Percentiles rank a stretch among this genome's conserved stretches.
Conservation (phyloP, 164 flowering plant genomes). For the Amborella trichopoda region DNA sequence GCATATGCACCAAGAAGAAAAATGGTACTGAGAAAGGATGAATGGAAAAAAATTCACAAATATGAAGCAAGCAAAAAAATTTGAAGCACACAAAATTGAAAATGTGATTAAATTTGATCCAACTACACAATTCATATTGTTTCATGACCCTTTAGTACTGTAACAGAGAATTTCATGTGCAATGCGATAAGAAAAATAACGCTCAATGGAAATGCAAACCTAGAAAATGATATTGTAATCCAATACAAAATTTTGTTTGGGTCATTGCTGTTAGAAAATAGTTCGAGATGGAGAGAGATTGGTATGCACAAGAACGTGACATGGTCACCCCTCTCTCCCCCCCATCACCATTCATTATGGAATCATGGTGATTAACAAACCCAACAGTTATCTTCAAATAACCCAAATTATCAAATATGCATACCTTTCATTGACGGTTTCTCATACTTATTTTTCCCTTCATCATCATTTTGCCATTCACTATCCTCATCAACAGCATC, state of each 20-base stretch:
- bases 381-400: neutral
- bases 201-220: too few species aligned
- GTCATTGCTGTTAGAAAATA: neutral
- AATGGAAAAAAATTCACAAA: too few species aligned
- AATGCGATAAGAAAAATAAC: neutral
- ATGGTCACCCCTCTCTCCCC: neutral
- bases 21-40: too few species aligned
- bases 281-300: neutral
- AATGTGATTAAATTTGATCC: neutral
- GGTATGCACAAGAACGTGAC: neutral
- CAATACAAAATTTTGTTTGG: too few species aligned
- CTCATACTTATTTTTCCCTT: constrained; percentile 43
- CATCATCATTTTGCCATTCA: constrained; percentile 61
- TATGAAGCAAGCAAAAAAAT: too few species aligned
- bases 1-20: neutral
- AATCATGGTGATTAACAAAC: neutral
- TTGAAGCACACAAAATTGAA: neutral
- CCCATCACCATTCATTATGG: neutral
- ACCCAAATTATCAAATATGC: neutral
- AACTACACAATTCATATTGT: neutral
- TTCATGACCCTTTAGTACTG: neutral
- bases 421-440: constrained; percentile 65
- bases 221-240: too few species aligned
- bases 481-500: constrained; percentile 51
- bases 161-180: neutral